Evolutionary conservation across 441 rosid species (phyloP).

Genomic region (Syzygium syzygioides): DNA sequence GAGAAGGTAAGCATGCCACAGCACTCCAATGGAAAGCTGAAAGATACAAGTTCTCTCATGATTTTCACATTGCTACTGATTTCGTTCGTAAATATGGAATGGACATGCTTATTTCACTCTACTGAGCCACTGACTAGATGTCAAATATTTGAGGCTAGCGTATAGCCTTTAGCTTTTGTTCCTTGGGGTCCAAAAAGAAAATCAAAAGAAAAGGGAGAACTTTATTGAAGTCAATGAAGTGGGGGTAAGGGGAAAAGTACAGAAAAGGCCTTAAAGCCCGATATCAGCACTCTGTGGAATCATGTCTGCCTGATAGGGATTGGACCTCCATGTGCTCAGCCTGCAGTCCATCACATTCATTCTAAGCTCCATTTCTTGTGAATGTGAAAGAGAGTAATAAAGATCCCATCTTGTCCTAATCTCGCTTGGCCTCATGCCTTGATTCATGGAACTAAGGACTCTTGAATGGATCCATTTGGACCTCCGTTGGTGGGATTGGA

Average conservation of each 20-base stretch:
- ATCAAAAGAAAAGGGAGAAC: neutral
- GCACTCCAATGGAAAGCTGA: neutral
- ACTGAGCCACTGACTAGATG: constrained; percentile 14
- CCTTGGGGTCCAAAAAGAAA: neutral
- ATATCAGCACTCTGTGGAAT: neutral
- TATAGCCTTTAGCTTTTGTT: neutral
- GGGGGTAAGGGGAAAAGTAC: constrained; percentile 14
- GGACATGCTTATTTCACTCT: neutral
- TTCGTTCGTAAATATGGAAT: neutral
- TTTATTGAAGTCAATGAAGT: constrained; percentile 10
- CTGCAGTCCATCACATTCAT: neutral
- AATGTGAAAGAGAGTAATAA: neutral
- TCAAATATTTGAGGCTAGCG: constrained; percentile 11
- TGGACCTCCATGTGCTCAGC: constrained; percentile 7
- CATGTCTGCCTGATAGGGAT: constrained; percentile 13
- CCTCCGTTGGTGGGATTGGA: neutral
- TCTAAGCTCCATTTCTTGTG: neutral
- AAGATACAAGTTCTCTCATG: neutral
- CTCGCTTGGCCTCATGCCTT: neutral
- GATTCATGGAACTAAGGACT: neutral
- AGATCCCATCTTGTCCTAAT: neutral
- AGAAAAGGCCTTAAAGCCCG: neutral
- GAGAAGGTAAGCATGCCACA: neutral
- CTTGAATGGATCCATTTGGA: neutral
- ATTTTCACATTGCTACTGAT: neutral